phyloP scores from a whole-genome alignment of 176 grass and related monocot genomes.

The barley (Hordeum vulgare) region MorexV3_pseudomolecules_assembly NC_058524.1:384433652-384434151 shows the following conservation, averaged over 20 bases:
- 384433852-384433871: background rate
- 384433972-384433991: background rate
- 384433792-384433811: background rate
- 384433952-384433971: conserved; percentile 30
- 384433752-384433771: conserved; percentile 22
- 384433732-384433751: background rate
- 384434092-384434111: background rate
- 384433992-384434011: background rate
- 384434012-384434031: conserved; percentile 11
- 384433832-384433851: background rate
- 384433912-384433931: background rate
- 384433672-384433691: too few species aligned
- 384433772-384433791: background rate
- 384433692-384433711: too few species aligned
- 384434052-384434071: conserved; percentile 38
- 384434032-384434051: conserved; percentile 22
- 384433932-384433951: conserved; percentile 28
- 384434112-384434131: background rate
- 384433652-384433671: too few species aligned
- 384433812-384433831: background rate
- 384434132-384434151: conserved; percentile 13
- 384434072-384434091: conserved; percentile 4
- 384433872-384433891: conserved; percentile 27
- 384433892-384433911: conserved; percentile 22
- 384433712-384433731: too few species aligned